Evolutionary conservation across 176 grass and related monocot species (phyloP).

Genomic region (Oryza glumipatula): DNA sequence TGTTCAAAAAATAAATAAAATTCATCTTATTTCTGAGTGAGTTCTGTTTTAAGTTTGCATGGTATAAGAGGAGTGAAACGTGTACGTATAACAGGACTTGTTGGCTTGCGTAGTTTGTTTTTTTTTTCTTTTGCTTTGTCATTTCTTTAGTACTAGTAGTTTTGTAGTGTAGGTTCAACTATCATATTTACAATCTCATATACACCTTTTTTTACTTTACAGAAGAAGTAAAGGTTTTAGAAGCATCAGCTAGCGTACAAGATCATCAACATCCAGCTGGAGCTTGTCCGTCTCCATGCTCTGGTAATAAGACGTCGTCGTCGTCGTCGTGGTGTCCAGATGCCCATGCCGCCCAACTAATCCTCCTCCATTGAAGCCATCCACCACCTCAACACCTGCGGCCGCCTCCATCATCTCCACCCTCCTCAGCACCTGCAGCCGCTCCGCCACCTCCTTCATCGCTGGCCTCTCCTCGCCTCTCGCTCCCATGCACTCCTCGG

Average conservation of each 20-base stretch:
- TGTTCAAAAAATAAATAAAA: too few species aligned
- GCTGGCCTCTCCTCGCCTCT: conserved; percentile 20
- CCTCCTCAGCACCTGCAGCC: conserved; percentile 6
- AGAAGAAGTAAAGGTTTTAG: not conserved
- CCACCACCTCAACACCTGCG: not conserved
- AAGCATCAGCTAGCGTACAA: not conserved
- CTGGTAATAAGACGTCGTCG: not conserved
- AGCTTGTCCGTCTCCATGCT: not conserved
- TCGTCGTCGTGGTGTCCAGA: not conserved
- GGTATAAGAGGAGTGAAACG: too few species aligned
- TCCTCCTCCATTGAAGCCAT: not conserved
- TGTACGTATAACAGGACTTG: too few species aligned
- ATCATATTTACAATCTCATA: not conserved
- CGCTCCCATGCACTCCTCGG: not conserved
- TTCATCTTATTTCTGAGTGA: too few species aligned
- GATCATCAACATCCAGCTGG: not conserved
- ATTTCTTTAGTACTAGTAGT: not conserved
- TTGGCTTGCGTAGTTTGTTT: too few species aligned
- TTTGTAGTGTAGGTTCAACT: too few species aligned
- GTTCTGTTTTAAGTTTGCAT: too few species aligned
- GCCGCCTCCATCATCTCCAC: conserved; percentile 1
- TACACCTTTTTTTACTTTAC: too few species aligned
- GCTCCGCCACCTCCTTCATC: conserved; percentile 35
- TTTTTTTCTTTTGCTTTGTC: too few species aligned
- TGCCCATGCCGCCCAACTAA: not conserved